Evolutionary conservation across 139 green algal genomes (phyloP).

Genomic region (Monoraphidium neglectum): DNA sequence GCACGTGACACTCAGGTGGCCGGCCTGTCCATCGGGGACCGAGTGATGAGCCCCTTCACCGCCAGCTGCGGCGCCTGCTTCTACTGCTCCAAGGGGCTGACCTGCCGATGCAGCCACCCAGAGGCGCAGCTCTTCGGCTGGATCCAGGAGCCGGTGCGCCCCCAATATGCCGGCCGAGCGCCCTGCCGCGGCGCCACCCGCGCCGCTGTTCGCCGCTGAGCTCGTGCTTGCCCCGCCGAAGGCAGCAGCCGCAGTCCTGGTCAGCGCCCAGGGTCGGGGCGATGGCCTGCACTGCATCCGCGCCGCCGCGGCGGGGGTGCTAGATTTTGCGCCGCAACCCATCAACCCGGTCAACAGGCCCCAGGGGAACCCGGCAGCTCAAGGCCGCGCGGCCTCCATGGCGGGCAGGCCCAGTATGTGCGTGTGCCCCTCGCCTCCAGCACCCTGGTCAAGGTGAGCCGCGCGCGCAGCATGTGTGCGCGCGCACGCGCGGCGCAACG

Average conservation of each 20-base stretch:
- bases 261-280: too few relatives aligned
- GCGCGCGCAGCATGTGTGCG: not conserved
- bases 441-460: conserved; percentile 55
- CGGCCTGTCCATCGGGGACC: conserved; percentile 29
- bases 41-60: conserved; percentile 58
- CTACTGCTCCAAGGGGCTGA: conserved; percentile 42
- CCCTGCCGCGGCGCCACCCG: too few relatives aligned
- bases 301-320: too few relatives aligned
- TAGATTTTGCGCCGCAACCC: too few relatives aligned
- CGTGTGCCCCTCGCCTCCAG: conserved; percentile 60
- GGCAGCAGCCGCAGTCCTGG: too few relatives aligned
- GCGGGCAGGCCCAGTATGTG: conserved; percentile 66
- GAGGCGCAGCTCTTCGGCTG: conserved; percentile 20
- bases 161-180: too few relatives aligned
- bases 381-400: conserved; percentile 37
- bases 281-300: too few relatives aligned
- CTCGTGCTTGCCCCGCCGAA: too few relatives aligned
- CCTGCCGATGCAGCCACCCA: conserved; percentile 26
- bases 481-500: not conserved
- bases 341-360: too few relatives aligned
- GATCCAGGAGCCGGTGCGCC: not conserved
- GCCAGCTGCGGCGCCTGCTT: conserved; percentile 47
- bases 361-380: too few relatives aligned
- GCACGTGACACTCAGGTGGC: not conserved
- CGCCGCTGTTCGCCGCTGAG: too few relatives aligned